Conservation (phyloP, 768 basidiomycete genomes). For the Russula olivacea region DNA sequence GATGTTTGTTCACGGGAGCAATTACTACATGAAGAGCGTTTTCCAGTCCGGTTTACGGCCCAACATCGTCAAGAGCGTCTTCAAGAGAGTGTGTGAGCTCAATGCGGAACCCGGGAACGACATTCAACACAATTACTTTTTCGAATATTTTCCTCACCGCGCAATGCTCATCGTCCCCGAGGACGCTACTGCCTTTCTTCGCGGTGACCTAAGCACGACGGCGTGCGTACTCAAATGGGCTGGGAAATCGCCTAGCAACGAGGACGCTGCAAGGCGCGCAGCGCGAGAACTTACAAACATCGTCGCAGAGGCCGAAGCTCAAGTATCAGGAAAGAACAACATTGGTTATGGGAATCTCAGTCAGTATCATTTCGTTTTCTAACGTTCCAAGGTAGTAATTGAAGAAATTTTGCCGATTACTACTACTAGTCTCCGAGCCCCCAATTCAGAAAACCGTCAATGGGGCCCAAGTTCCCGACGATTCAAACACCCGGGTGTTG, state of each 20-base stretch:
- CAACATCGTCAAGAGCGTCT: background rate
- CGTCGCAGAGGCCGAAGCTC: background rate
- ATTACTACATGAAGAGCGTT: conserved; percentile 41
- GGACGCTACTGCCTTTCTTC: conserved; percentile 39
- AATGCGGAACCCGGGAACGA: conserved; percentile 24
- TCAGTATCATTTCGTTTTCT: conserved; percentile 1
- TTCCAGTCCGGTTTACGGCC: background rate
- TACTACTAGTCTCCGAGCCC: conserved; percentile 4
- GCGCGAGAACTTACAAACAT: conserved; percentile 7
- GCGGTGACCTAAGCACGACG: conserved; percentile 28
- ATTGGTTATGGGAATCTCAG: conserved; percentile 23
- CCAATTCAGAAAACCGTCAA: background rate
- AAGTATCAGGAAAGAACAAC: background rate
- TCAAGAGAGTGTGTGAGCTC: background rate
- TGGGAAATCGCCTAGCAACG: background rate
- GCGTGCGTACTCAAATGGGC: conserved; percentile 1
- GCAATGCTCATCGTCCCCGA: conserved; percentile 32
- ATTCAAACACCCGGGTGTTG: conserved; percentile 25
- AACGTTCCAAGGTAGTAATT: background rate
- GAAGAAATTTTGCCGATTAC: background rate
- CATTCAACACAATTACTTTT: conserved; percentile 32
- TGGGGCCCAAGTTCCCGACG: background rate
- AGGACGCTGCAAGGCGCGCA: conserved; percentile 1
- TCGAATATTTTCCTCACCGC: conserved; percentile 40
- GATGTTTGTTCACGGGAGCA: conserved; percentile 34